Conservation (phyloP, 345 rosid genomes). For the Rhizophora mangle region DNA sequence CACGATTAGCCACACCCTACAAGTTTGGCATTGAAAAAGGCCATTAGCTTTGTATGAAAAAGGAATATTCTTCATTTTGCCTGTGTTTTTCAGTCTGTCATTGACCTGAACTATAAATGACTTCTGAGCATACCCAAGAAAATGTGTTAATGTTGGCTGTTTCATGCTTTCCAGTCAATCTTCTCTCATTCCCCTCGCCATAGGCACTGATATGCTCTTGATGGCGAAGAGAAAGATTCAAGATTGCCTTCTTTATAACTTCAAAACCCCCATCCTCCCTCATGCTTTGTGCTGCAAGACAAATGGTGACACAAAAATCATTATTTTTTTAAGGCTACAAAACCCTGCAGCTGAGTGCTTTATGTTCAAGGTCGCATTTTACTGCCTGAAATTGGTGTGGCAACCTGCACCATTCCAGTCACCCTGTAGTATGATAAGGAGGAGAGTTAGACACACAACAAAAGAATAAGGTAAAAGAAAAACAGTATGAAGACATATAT, state of each 20-base stretch:
- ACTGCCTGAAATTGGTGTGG: constrained; percentile 86
- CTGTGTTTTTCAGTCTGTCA: neutral
- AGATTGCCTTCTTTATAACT: constrained; percentile 82
- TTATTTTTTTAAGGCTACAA: neutral
- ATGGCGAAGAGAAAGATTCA: constrained; percentile 89
- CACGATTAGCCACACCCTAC: constrained; percentile 97
- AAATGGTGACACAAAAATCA: neutral
- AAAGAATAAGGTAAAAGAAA: neutral
- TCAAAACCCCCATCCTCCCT: constrained; percentile 94
- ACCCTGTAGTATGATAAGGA: constrained; percentile 42
- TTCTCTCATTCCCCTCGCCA: constrained; percentile 98
- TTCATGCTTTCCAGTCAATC: constrained; percentile 95
- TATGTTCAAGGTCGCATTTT: neutral
- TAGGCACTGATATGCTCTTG: constrained; percentile 84
- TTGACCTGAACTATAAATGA: neutral
- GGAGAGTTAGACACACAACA: neutral
- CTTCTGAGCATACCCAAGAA: constrained; percentile 71
- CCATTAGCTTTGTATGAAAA: neutral
- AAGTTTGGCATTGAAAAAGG: constrained; percentile 11
- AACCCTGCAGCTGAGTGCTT: neutral
- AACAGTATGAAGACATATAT: neutral
- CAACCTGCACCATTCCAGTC: constrained; percentile 99
- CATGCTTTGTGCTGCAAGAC: constrained; percentile 74
- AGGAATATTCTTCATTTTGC: neutral
- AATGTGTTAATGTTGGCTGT: constrained; percentile 85